These are phyloP conservation scores for Verticillium alfalfae DNA, from an alignment of 2,329 filamentous ascomycete species.

Conservation along the genomic window DNA sequence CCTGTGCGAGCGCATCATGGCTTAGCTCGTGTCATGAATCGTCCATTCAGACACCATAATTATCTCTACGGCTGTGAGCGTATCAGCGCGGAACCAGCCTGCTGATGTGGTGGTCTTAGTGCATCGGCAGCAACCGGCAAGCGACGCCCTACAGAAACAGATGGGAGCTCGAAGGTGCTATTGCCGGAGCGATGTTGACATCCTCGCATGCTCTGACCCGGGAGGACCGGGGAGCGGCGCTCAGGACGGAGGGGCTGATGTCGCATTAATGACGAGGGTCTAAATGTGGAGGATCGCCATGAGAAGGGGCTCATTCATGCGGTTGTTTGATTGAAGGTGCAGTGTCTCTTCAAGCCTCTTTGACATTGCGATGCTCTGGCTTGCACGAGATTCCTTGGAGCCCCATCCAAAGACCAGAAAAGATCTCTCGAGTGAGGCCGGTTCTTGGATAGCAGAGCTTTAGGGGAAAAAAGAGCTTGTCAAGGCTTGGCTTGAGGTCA, in stretches of 20 bases:
- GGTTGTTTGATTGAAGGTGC: not conserved
- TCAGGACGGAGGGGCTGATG: not conserved
- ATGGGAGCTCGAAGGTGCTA: not conserved
- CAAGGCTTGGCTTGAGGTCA: not conserved
- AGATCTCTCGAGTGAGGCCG: not conserved
- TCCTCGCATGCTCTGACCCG: not conserved
- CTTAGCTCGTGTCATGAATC: not conserved
- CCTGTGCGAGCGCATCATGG: not conserved
- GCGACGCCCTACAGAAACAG: not conserved
- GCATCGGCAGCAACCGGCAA: not conserved
- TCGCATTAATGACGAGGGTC: not conserved
- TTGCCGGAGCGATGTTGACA: not conserved
- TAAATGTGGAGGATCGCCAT: not conserved
- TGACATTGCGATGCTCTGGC: not conserved
- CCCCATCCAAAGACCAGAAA: too few relatives aligned
- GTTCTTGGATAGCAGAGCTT: not conserved
- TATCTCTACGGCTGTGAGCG: too few relatives aligned
- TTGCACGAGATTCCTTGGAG: not conserved
- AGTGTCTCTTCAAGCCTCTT: too few relatives aligned
- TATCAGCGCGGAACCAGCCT: not conserved
- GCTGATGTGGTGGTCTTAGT: not conserved
- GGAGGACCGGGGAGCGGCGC: not conserved
- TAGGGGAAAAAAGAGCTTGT: not conserved
- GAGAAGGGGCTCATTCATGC: not conserved
- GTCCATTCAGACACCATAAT: not conserved